Evolutionary conservation across 2,329 filamentous ascomycete species (phyloP), one percentile per base, ranked within the genome.

Genomic region (Aureobasidium sp.): DNA sequence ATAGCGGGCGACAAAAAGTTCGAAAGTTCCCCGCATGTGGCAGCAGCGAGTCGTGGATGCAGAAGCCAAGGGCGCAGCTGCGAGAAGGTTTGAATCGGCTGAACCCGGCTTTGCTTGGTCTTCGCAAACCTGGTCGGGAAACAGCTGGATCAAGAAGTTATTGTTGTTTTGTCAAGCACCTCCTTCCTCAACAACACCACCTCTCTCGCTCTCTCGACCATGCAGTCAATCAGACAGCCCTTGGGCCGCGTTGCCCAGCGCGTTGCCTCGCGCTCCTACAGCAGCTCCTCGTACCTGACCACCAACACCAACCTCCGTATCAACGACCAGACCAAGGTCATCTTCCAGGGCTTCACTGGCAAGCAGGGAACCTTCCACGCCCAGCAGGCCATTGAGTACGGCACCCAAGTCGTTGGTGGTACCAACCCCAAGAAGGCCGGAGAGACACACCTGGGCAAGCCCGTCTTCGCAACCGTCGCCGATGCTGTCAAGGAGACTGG

Each of bases 401-500:
- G 93, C 76, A 99, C 94, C 71, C 93, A 96, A 76, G 91, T 99
- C 69, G 92, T 99, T 69, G 94, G 94, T 77, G 94, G 94, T 75
- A 97, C 93, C 74, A 97, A 97, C 82, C 94, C 94, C 75, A 97
- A 96, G 85, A 99, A 99, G 83, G 94, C 94, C 68, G 94, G 94
- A 73, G 80, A 85, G 72, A 87, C 86, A 75, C 94, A 99, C 79
- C 86, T 99, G 66, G 91, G 87, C 75, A 88, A 89, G 70, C 94
- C 94, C 64, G 94, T 99, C 73, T 99, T 97, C 79, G 89, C 86
- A 72, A 93, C 84, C 71, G 94, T 99, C 69, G 79, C 80, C 70
- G 92, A 99, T 61, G 94, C 90, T 67, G 86, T 96, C 68, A 94
- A 92, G 83, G 81, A 92, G 79, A 95, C 91, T 57, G 90, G 91